phyloP scores from a whole-genome alignment of 2,329 filamentous ascomycete species.

The Trichoderma endophyticum region DNA sequence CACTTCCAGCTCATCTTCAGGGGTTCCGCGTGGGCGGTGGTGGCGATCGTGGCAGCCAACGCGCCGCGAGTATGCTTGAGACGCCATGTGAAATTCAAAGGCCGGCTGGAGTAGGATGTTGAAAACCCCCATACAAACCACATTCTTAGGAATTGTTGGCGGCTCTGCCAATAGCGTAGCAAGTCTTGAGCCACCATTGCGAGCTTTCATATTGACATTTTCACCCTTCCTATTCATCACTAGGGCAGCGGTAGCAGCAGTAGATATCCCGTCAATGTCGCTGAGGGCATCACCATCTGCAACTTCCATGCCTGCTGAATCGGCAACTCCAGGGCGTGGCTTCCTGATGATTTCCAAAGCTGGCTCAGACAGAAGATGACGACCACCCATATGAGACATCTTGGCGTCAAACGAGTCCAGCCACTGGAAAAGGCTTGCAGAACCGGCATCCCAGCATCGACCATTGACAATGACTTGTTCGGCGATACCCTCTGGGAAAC shows the following conservation, averaged over 20 bases:
- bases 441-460: not conserved
- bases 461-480: not conserved
- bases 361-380: not conserved
- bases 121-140: not conserved
- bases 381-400: constrained; percentile 1
- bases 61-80: not conserved
- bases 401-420: constrained; percentile 6
- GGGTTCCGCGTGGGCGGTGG: not conserved
- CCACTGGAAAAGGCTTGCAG: not conserved
- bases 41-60: constrained; percentile 6
- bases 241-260: not conserved
- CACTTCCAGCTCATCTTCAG: not conserved
- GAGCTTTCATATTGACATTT: not conserved
- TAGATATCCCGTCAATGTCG: not conserved
- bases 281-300: not conserved
- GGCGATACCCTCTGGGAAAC: not conserved
- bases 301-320: not conserved
- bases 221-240: not conserved
- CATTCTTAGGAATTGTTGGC: not conserved
- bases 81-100: not conserved
- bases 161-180: not conserved
- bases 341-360: not conserved
- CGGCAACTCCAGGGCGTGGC: not conserved
- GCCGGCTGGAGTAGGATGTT: not conserved
- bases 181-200: not conserved